Conservation (phyloP, 2,329 filamentous ascomycete genomes). For the Botrytis pseudocinerea region DNA sequence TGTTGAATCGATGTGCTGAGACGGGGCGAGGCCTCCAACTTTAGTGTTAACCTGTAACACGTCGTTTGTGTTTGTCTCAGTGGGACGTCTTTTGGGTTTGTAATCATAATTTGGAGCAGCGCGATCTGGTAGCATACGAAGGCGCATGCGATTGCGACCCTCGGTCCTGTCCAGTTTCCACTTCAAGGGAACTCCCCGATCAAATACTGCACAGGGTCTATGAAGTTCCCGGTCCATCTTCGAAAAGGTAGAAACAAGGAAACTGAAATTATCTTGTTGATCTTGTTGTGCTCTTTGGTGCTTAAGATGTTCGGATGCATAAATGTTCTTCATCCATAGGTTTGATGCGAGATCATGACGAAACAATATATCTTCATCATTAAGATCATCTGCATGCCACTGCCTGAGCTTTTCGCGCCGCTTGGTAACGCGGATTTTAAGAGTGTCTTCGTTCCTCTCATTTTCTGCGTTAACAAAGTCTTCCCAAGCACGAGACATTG, state of each 20-base stretch:
- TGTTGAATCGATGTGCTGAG: conserved; percentile 26
- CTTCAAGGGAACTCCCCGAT: conserved; percentile 62
- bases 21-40: conserved; percentile 20
- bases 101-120: conserved; percentile 69
- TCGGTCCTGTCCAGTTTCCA: conserved; percentile 97
- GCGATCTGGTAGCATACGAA: conserved; percentile 80
- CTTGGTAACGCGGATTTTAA: conserved; percentile 67
- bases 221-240: conserved; percentile 78
- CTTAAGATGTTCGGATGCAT: conserved; percentile 86
- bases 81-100: conserved; percentile 76
- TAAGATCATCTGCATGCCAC: conserved; percentile 72
- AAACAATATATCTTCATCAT: conserved; percentile 69
- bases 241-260: conserved; percentile 71
- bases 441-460: conserved; percentile 72
- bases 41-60: conserved; percentile 42
- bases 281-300: conserved; percentile 88
- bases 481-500: conserved; percentile 82
- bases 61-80: conserved; percentile 44
- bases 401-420: conserved; percentile 79
- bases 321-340: conserved; percentile 95
- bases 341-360: conserved; percentile 85
- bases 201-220: conserved; percentile 79
- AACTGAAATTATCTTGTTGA: conserved; percentile 84
- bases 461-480: conserved; percentile 85
- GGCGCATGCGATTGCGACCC: conserved; percentile 90